Percentiles rank a stretch among this genome's conserved stretches.
Conservation (phyloP, 495 filamentous ascomycete species). For the Penicillium verhagenii region DNA sequence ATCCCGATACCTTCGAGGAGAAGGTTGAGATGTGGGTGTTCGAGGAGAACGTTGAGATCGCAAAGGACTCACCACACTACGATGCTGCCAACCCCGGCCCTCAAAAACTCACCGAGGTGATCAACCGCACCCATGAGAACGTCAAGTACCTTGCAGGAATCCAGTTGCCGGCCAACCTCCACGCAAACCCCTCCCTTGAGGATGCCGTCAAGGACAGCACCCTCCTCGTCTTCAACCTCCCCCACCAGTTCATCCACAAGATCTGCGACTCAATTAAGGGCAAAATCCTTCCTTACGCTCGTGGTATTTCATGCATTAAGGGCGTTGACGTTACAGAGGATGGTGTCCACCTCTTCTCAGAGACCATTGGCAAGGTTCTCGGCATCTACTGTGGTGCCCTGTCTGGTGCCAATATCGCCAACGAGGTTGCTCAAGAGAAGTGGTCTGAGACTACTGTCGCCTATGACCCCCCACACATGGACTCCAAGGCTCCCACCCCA, state of each 20-base stretch:
- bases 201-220: constrained; percentile 78
- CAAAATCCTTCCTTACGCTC: constrained; percentile 85
- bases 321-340: constrained; percentile 86
- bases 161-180: constrained; percentile 76
- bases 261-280: constrained; percentile 84
- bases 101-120: constrained; percentile 83
- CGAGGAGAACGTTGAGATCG: constrained; percentile 77
- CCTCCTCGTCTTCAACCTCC: constrained; percentile 94
- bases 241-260: constrained; percentile 93
- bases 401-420: constrained; percentile 95
- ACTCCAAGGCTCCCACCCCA: constrained; percentile 69
- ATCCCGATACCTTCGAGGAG: constrained; percentile 78
- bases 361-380: constrained; percentile 84
- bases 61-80: constrained; percentile 62
- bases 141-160: constrained; percentile 93
- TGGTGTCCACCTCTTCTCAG: constrained; percentile 85
- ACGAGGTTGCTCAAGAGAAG: constrained; percentile 90
- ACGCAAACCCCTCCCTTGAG: constrained; percentile 84
- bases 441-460: constrained; percentile 96
- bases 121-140: constrained; percentile 94
- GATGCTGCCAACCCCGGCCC: constrained; percentile 56
- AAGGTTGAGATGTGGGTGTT: constrained; percentile 98
- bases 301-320: constrained; percentile 97
- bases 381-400: constrained; percentile 97
- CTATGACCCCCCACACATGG: constrained; percentile 88